Evolutionary conservation across 805 yeast genomes (phyloP).

Genomic region (Wickerhamiella sorbophila): DNA sequence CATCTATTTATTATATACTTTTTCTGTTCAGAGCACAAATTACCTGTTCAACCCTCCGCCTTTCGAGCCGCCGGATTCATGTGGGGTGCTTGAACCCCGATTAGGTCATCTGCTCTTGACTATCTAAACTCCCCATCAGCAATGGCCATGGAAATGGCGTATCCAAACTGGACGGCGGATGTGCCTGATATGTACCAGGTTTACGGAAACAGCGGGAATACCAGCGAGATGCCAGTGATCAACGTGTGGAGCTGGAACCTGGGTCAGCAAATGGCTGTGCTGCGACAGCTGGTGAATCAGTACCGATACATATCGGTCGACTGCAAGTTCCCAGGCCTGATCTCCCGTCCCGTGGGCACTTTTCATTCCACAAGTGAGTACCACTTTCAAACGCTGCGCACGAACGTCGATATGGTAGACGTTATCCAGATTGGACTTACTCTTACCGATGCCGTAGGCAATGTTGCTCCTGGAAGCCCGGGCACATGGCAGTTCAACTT

Average conservation of each 20-base stretch:
- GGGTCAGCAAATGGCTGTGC: slow-evolving; percentile 27
- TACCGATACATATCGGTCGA: slow-evolving; percentile 39
- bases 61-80: too few species aligned
- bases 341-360: slow-evolving; percentile 90
- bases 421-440: slow-evolving; percentile 80
- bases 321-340: slow-evolving; percentile 91
- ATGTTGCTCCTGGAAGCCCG: slow-evolving; percentile 48
- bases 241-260: slow-evolving; percentile 32
- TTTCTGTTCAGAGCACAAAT: too few species aligned
- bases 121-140: too few species aligned
- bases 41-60: too few species aligned
- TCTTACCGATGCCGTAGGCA: slow-evolving; percentile 52
- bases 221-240: slow-evolving; percentile 13
- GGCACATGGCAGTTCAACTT: slow-evolving; percentile 97
- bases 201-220: not conserved
- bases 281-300: slow-evolving; percentile 26
- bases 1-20: too few species aligned
- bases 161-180: not conserved
- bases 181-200: slow-evolving; percentile 2
- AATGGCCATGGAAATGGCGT: slow-evolving; percentile 1
- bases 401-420: slow-evolving; percentile 76
- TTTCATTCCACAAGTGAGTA: slow-evolving; percentile 82
- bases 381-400: slow-evolving; percentile 87
- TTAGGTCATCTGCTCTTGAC: too few species aligned
- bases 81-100: too few species aligned